Base-by-base conservation (phyloP, 108 stramenopile species). In the Epithemia pelagica region DNA sequence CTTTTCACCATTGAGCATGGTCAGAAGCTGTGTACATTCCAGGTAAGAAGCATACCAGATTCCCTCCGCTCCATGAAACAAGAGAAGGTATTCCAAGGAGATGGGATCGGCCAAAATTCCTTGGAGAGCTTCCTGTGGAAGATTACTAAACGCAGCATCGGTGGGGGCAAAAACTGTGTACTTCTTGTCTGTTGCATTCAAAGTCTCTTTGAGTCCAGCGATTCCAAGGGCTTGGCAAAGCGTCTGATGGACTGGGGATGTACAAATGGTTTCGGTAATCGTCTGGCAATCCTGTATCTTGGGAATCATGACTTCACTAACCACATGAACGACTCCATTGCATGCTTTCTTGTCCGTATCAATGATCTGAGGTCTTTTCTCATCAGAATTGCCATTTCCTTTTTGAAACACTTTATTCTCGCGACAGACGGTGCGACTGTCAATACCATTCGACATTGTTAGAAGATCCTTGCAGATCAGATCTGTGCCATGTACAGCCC, bases 81-180 rank as follows among this genome's bases (percentile, higher is more conserved):
- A 30, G 21, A 60, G 30, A 60, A 60, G 21, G 28, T 60, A 23
- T 27, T 28, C 28, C 8, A 60, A 27, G 30, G 30, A 30, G 2
- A 28, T 2, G 21, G 1, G 25, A 10, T 60, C 59, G 28, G 24
- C 28, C 8, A 60, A 33, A 64, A 0, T 0, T 0, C 23, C 20
- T 19, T 37, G 24, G 27, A 67, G 59, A 15, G 15, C 37, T 10
- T 15, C 37, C 15, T 5, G 10, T 46, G 37, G 37, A 46, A 71
- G 23, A 15, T 56, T 65, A 53, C 1, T 51, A 57, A 86, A 86
- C 0, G 82, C 84, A 0, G 56, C 77, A 54, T 86, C 69, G 26
- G 71, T 76, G 21, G 84, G 84, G 24, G 79, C 81, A 56, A 76
- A 76, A 25, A 76, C 58, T 23, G 76, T 76, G 29, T 62, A 76